Conservation (phyloP, 2,329 filamentous ascomycete species). For the Trichoderma breve region DNA sequence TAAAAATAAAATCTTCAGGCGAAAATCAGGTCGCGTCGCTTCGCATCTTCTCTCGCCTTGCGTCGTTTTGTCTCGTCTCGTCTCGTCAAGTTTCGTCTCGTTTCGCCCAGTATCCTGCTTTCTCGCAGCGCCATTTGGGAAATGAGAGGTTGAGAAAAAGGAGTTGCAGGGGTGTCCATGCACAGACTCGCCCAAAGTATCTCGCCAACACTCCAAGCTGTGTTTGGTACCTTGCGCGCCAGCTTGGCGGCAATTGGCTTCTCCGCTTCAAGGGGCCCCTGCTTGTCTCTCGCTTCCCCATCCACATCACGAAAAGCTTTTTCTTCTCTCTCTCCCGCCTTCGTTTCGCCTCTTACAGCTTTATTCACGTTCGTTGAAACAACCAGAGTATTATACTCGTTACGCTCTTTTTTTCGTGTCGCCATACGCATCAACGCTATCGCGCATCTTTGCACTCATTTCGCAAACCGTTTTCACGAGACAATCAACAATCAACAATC, state of each 20-base stretch:
- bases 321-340: conserved; percentile 3
- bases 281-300: conserved; percentile 17
- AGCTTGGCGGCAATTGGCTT: conserved; percentile 10
- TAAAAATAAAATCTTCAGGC: not conserved
- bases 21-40: not conserved
- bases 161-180: conserved; percentile 17
- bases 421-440: not conserved
- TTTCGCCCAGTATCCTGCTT: not conserved
- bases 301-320: conserved; percentile 19
- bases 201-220: not conserved
- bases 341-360: conserved; percentile 12
- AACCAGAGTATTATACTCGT: conserved; percentile 32
- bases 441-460: conserved; percentile 17
- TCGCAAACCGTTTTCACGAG: not conserved
- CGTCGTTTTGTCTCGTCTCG: not conserved
- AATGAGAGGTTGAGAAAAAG: conserved; percentile 23
- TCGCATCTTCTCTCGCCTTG: not conserved
- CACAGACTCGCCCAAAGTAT: not conserved
- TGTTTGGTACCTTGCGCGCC: not conserved
- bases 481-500: not conserved
- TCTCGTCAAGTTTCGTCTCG: not conserved
- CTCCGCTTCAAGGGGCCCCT: not conserved
- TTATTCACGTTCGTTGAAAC: conserved; percentile 21
- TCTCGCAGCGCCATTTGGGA: conserved; percentile 1
- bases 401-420: conserved; percentile 25